Evolutionary conservation across 129 eudicot species (phyloP).

Genomic region (Helianthus annuus): DNA sequence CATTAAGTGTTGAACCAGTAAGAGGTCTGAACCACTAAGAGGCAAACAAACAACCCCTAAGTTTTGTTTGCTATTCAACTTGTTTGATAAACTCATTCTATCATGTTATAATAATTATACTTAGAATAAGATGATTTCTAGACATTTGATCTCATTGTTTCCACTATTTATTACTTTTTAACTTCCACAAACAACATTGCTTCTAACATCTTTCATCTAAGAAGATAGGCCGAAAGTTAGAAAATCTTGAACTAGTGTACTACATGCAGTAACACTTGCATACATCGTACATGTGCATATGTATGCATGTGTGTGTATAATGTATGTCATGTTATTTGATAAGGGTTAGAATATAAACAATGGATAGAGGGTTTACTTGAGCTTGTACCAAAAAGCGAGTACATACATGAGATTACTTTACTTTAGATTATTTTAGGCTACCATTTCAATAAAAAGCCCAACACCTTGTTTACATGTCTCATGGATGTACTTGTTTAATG

Average conservation of each 20-base stretch:
- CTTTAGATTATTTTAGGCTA: conserved; percentile 30
- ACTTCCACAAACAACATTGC: neutral
- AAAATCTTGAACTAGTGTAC: neutral
- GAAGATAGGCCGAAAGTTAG: neutral
- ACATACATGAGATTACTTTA: conserved; percentile 14
- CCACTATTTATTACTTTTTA: neutral
- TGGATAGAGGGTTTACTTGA: conserved; percentile 10
- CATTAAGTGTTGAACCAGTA: too few relatives aligned
- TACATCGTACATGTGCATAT: neutral
- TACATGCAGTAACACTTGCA: neutral
- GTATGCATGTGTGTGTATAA: neutral
- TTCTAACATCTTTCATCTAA: neutral
- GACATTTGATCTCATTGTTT: too few relatives aligned
- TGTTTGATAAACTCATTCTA: too few relatives aligned
- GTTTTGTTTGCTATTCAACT: too few relatives aligned
- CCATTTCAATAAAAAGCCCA: conserved; percentile 37
- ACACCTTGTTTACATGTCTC: conserved; percentile 41
- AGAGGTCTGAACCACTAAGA: too few relatives aligned
- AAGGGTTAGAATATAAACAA: conserved; percentile 22
- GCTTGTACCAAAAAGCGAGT: conserved; percentile 38
- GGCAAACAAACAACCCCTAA: too few relatives aligned
- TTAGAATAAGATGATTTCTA: too few relatives aligned
- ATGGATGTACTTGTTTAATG: conserved; percentile 32
- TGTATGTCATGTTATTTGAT: conserved; percentile 7
- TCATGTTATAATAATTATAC: too few relatives aligned